These are phyloP conservation scores for Erysiphe neolycopersici DNA, from an alignment of 2,329 filamentous ascomycete genomes.

Conservation along the genomic window DNA sequence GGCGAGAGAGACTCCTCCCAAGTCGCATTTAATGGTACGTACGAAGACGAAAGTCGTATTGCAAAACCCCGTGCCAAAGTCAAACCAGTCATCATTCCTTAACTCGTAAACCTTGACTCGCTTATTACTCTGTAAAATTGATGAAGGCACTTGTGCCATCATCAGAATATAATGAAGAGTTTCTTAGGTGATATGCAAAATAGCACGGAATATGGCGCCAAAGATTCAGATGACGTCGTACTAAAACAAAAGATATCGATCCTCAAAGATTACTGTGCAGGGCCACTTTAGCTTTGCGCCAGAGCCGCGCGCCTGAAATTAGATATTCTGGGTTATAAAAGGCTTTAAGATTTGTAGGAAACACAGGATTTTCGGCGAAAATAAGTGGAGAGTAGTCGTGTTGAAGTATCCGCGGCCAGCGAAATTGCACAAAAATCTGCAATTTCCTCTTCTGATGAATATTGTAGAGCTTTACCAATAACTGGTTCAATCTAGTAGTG, in stretches of 20 bases:
- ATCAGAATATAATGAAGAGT: conserved; percentile 31
- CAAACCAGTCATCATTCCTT: conserved; percentile 97
- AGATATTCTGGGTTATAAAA: not conserved
- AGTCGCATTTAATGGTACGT: conserved; percentile 3
- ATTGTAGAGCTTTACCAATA: no score
- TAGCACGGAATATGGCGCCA: conserved; percentile 25
- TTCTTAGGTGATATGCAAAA: conserved; percentile 22
- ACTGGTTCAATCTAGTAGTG: no score
- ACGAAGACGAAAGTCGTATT: conserved; percentile 25
- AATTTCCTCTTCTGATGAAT: no score
- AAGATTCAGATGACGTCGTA: conserved; percentile 32
- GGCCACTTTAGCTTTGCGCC: not conserved
- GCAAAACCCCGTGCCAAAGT: conserved; percentile 89
- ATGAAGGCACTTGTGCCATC: conserved; percentile 47
- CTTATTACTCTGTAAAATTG: conserved; percentile 30
- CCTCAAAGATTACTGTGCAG: not conserved
- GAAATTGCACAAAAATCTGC: no score
- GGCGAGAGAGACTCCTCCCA: conserved; percentile 2
- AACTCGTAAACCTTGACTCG: conserved; percentile 98
- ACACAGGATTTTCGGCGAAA: no score
- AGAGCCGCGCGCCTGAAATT: not conserved
- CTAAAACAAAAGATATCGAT: conserved; percentile 19
- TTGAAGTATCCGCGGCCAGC: no score
- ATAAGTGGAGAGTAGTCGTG: no score
- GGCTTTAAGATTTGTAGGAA: no score